Percentiles rank a stretch among this genome's conserved stretches.
phyloP scores from a whole-genome alignment of 2,329 filamentous ascomycete genomes.

The Fusarium sp. region DNA sequence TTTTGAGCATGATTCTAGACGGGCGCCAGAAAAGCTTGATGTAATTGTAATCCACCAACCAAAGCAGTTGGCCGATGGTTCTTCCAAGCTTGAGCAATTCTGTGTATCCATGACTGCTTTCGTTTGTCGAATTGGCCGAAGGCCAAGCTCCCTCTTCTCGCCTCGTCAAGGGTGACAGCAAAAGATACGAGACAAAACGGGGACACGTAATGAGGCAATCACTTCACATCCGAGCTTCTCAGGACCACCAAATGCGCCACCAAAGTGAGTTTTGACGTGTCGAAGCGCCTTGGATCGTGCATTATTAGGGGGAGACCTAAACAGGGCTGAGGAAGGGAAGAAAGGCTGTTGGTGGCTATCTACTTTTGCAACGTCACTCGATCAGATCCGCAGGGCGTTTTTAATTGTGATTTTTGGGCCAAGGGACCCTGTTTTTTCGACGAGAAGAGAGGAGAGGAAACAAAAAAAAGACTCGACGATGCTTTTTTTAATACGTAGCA shows the following conservation, averaged over 20 bases:
- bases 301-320: neutral
- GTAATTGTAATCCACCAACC: neutral
- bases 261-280: constrained; percentile 34
- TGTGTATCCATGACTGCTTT: too few species aligned
- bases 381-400: constrained; percentile 26
- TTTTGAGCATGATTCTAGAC: neutral
- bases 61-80: neutral
- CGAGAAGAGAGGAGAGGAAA: constrained; percentile 11
- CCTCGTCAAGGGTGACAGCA: constrained; percentile 4
- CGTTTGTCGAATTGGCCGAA: too few species aligned
- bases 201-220: neutral
- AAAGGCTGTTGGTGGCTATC: neutral
- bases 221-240: neutral
- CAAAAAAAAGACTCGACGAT: neutral
- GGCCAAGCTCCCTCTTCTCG: constrained; percentile 22
- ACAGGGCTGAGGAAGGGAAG: constrained; percentile 28
- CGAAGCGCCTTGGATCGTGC: constrained; percentile 7
- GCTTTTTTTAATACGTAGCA: too few species aligned
- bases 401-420: constrained; percentile 11
- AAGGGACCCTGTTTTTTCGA: neutral
- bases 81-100: too few species aligned
- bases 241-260: constrained; percentile 7
- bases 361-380: constrained; percentile 25
- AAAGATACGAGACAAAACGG: neutral
- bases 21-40: neutral